These are phyloP conservation scores for Spirogloea muscicola DNA, from an alignment of 139 green algal species.

Conservation along the genomic window DNA sequence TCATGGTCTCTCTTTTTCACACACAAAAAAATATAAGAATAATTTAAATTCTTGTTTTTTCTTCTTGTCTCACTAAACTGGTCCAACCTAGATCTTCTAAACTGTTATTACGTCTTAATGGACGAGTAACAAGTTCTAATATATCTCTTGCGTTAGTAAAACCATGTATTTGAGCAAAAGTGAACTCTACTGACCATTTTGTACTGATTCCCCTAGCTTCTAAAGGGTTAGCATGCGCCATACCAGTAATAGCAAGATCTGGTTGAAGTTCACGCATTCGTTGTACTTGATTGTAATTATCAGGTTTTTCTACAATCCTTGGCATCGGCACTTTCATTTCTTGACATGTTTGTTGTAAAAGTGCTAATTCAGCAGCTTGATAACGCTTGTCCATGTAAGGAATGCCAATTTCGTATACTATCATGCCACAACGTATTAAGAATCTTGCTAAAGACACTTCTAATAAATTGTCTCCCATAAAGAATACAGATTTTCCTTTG, in stretches of 20 bases:
- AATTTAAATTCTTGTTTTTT: conserved; percentile 1
- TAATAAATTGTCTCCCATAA: conserved; percentile 55
- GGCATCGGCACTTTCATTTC: not conserved
- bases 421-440: too few species aligned
- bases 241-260: conserved; percentile 10
- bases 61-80: conserved; percentile 1
- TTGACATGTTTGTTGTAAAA: conserved; percentile 4
- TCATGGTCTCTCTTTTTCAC: conserved; percentile 3
- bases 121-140: too few species aligned
- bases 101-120: not conserved
- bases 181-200: conserved; percentile 8
- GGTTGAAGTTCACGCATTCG: conserved; percentile 17
- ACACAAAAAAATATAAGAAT: conserved; percentile 11
- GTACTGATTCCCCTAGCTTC: conserved; percentile 6
- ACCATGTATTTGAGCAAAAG: too few species aligned
- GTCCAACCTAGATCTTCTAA: not conserved
- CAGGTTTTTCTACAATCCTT: conserved; percentile 11
- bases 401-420: too few species aligned
- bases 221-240: conserved; percentile 10
- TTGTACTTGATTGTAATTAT: conserved; percentile 21
- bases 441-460: conserved; percentile 47
- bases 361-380: not conserved
- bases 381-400: too few species aligned
- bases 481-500: conserved; percentile 44
- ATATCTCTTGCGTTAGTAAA: too few species aligned